phyloP scores from a whole-genome alignment of 305 asterid genomes.

The Solanum hybrid region DNA sequence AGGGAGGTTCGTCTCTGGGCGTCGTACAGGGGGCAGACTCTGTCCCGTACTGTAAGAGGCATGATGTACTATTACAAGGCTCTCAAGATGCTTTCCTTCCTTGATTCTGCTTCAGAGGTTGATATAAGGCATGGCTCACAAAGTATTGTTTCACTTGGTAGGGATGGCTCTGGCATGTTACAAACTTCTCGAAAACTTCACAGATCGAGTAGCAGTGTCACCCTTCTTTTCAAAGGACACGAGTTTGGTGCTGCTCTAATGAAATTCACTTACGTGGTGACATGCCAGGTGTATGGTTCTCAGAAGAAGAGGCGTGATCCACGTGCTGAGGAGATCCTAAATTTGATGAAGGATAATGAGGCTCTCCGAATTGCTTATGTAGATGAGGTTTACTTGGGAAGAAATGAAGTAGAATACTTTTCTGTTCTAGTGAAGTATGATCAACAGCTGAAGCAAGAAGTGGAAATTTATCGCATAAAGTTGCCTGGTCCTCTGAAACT shows the following conservation, averaged over 20 bases:
- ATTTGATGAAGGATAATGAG: constrained; percentile 77
- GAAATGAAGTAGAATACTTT: constrained; percentile 72
- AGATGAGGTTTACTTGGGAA: constrained; percentile 67
- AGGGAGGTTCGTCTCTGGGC: constrained; percentile 93
- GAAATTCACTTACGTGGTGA: constrained; percentile 82
- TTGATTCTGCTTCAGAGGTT: constrained; percentile 83
- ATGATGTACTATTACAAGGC: constrained; percentile 98
- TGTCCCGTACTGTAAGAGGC: constrained; percentile 89
- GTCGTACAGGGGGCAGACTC: constrained; percentile 91
- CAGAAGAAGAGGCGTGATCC: constrained; percentile 69
- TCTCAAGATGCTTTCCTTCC: constrained; percentile 84
- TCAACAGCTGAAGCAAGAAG: constrained; percentile 60
- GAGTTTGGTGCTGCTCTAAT: constrained; percentile 79
- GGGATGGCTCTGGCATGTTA: constrained; percentile 16
- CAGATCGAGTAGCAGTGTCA: constrained; percentile 66
- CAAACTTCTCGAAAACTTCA: constrained; percentile 36
- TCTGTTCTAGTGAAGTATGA: constrained; percentile 93
- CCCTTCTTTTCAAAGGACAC: constrained; percentile 59
- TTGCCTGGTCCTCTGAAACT: constrained; percentile 91
- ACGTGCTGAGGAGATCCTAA: constrained; percentile 83
- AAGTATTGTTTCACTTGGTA: constrained; percentile 31
- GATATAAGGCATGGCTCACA: constrained; percentile 73
- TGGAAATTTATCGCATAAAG: constrained; percentile 77
- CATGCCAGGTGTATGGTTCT: constrained; percentile 90
- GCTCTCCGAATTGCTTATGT: constrained; percentile 95